Evolutionary conservation across 1,139 yeast genomes (phyloP), one percentile per base, ranked within the genome.

Genomic region (Saccharomyces hybrid): DNA sequence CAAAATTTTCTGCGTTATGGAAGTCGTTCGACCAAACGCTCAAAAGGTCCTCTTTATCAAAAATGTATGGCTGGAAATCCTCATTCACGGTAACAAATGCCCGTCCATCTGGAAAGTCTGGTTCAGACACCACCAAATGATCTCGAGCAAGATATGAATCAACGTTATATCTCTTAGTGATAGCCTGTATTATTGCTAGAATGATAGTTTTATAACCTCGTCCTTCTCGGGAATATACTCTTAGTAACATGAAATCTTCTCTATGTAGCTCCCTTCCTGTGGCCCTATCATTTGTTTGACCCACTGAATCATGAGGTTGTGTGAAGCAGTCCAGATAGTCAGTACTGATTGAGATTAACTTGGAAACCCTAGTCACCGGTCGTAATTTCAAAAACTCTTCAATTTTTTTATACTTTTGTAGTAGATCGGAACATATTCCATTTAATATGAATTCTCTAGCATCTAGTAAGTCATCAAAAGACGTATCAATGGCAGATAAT

Each of bases 211-310:
- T 61, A 32, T 61, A 61, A 4, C 68, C 67, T 32, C 54, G 55
- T 1, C 61, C 52, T 49, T 66, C 70, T 6, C 66, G 62, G 2
- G 66, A 59, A 53, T 64, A 66, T 1, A 65, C 58, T 48, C 70
- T 55, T n/a, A 64, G 51, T 14, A 66, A 46, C 56, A 64, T 58
- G 46, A 60, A 57, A 51, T 64, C 65, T 46, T 66, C 69, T 23
- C 61, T 42, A 49, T 49, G 57, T 32, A 55, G 47, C 38, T 55
- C 49, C 25, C 53, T 41, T 46, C 13, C 48, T 41, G 46, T 5
- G 32, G 25, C 13, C 46, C 42, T 42, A 54, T 47, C 13, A 46
- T 50, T 28, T 27, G 29, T 27, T 23, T 28, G 16, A 23, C n/a
- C 16, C 8, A 13, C 11, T 13, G 11, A 14, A 13, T 47, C 41